Evolutionary conservation across 2,329 filamentous ascomycete genomes (phyloP), one percentile per base, ranked within the genome.

Genomic region (Berkeleyomyces basicola): DNA sequence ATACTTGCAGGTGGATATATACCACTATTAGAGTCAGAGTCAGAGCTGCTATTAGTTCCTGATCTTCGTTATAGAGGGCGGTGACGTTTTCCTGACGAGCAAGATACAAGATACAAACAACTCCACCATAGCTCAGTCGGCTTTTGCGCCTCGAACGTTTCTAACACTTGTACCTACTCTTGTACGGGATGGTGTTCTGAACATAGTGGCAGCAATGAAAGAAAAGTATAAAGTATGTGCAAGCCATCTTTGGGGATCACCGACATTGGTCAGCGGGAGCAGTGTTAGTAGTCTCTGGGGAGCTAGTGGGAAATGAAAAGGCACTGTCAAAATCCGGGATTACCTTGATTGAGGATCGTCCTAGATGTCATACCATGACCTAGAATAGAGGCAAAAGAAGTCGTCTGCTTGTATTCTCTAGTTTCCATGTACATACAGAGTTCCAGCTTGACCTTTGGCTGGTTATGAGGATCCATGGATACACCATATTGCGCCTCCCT

Each of bases 1-100:
- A 53, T 53, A 53, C 33, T 23, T 53, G 49, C 49, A 53, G 49
- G 49, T 53, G 49, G 4, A 53, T 53, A 53, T 53, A 53, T 53
- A 33, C 49, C 49, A 53, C 49, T 53, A 53, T 53, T 53, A 53
- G 49, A 53, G 49, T 53, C 49, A 53, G 49, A 53, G 49, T 37
- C 49, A 37, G 23, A 53, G 49, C 49, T 53, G 10, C 49, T 53
- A 53, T 53, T 53, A 23, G 10, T 53, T 53, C 9, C 33, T 36
- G 49, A 53, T 53, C 49, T 53, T 23, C 49, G 49, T 36, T 53
- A 53, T 53, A 53, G 49, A 53, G 23, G 3, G 23, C 11, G 31
- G 49, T 53, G 49, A 53, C 49, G 49, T 53, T 53, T 53, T 23
- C 36, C 36, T 53, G 36, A 53, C 36, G 49, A 53, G 49, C 31